Evolutionary conservation across 371 early-diverging fungal species (phyloP).

Genomic region (Syncephalastrum contaminatum): DNA sequence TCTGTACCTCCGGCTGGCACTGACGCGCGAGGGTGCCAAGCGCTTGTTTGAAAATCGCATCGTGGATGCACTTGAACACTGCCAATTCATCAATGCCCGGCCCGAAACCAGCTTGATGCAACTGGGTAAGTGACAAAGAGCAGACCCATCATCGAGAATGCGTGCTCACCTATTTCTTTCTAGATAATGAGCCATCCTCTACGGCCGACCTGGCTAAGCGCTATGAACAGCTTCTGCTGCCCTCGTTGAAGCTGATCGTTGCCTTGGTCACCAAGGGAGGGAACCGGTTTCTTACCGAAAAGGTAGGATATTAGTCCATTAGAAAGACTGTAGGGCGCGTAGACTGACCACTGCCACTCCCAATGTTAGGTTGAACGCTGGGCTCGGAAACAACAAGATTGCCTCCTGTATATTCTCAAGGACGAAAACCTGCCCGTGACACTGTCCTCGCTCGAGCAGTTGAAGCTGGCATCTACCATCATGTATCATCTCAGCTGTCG

Average conservation of each 20-base stretch:
- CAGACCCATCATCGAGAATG: neutral
- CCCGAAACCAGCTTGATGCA: conserved; percentile 7
- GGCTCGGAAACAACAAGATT: conserved; percentile 60
- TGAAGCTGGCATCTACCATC: conserved; percentile 46
- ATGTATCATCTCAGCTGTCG: conserved; percentile 47
- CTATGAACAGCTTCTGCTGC: conserved; percentile 62
- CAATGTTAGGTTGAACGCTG: conserved; percentile 51
- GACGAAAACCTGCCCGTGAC: conserved; percentile 40
- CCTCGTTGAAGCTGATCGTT: conserved; percentile 62
- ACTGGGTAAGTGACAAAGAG: conserved; percentile 1
- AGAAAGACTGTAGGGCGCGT: no score
- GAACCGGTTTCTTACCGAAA: no score
- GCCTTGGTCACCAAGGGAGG: conserved; percentile 32
- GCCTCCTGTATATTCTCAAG: conserved; percentile 57
- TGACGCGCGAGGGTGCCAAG: conserved; percentile 73
- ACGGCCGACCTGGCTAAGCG: conserved; percentile 31
- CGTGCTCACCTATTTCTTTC: no score
- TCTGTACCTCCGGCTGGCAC: conserved; percentile 76
- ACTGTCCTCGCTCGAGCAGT: conserved; percentile 42
- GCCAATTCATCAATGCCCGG: conserved; percentile 50
- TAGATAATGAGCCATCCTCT: neutral
- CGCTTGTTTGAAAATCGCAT: conserved; percentile 73
- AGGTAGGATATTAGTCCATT: no score
- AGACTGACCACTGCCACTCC: no score
- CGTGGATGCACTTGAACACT: conserved; percentile 76